Conservation (phyloP, 2,329 filamentous ascomycete species). For the Colletotrichum godetiae region DNA sequence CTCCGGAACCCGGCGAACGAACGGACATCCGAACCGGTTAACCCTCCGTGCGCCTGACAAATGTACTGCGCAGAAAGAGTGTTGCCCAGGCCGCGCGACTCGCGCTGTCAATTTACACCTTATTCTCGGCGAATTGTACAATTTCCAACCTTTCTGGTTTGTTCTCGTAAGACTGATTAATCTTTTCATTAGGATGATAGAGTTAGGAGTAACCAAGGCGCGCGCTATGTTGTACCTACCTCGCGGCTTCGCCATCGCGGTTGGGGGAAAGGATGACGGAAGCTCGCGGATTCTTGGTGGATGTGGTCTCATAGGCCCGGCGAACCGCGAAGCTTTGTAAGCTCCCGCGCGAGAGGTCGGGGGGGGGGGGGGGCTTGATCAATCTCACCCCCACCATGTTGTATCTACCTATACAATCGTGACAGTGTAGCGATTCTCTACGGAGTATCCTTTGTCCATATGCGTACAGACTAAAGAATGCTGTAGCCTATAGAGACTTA, state of each 20-base stretch:
- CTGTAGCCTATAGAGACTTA: too few relatives aligned
- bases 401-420: background rate
- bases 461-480: too few relatives aligned
- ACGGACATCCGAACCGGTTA: background rate
- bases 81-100: background rate
- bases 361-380: background rate
- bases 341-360: background rate
- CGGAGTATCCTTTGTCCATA: too few relatives aligned
- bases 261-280: background rate
- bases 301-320: background rate
- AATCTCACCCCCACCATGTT: background rate
- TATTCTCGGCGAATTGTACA: background rate
- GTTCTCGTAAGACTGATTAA: background rate
- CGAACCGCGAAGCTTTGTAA: constrained; percentile 14
- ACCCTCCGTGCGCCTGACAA: background rate
- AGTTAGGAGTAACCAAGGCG: too few relatives aligned
- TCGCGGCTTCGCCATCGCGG: too few relatives aligned
- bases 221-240: too few relatives aligned
- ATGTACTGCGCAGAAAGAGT: background rate
- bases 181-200: background rate
- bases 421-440: too few relatives aligned
- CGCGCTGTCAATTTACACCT: background rate
- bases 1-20: background rate
- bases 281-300: constrained; percentile 11
- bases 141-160: background rate